Conservation (phyloP, 192 early-diverging fungal species). For the Thamnidium elegans region DNA sequence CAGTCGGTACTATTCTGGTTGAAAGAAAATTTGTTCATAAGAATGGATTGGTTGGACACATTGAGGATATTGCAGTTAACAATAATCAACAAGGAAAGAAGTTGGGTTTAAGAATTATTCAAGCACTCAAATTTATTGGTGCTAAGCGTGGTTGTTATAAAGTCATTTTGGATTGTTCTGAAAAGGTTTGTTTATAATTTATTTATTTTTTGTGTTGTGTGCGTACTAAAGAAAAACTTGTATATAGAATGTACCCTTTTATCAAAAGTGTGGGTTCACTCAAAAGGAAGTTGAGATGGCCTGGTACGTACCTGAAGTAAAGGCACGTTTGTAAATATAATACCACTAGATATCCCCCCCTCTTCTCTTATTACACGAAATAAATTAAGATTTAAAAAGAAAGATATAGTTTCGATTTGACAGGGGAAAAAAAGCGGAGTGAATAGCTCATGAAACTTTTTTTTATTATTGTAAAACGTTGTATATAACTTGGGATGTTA, state of each 20-base stretch:
- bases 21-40: slow-evolving; percentile 86
- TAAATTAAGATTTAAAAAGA: no score
- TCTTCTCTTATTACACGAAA: background rate
- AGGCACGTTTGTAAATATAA: slow-evolving; percentile 15
- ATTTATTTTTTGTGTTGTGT: background rate
- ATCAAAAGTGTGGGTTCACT: slow-evolving; percentile 81
- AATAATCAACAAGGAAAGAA: slow-evolving; percentile 59
- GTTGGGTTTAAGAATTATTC: slow-evolving; percentile 65
- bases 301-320: slow-evolving; percentile 52
- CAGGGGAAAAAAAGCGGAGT: no score
- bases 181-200: slow-evolving; percentile 46
- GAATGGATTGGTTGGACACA: slow-evolving; percentile 77
- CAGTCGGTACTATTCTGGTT: slow-evolving; percentile 76
- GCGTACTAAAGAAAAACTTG: background rate
- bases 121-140: slow-evolving; percentile 83
- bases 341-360: background rate
- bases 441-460: no score
- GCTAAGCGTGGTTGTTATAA: slow-evolving; percentile 79
- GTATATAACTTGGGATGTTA: no score
- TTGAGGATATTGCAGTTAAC: slow-evolving; percentile 72
- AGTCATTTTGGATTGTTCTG: slow-evolving; percentile 59
- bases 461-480: no score
- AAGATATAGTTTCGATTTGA: no score
- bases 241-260: slow-evolving; percentile 76
- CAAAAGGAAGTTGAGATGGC: slow-evolving; percentile 72